phyloP scores from a whole-genome alignment of 768 basidiomycete species.

The Naganishia vishniacii region DNA sequence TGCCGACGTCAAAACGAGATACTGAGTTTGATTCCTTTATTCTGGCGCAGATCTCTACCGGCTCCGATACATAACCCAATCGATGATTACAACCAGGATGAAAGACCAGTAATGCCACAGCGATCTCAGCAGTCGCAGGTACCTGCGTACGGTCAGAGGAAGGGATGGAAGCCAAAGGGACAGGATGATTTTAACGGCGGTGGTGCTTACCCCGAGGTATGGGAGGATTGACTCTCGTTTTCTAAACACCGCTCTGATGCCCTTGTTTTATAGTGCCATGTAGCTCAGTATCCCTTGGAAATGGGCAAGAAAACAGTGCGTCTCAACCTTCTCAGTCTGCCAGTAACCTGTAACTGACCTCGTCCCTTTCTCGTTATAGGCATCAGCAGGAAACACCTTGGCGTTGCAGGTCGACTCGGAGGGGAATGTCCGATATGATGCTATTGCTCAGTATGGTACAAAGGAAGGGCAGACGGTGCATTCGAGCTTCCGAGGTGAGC shows the following conservation, averaged over 20 bases:
- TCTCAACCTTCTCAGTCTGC: background rate
- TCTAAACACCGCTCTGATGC: background rate
- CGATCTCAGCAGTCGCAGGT: constrained; percentile 18
- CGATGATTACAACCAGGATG: constrained; percentile 30
- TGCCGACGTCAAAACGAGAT: background rate
- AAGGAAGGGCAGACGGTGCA: constrained; percentile 78
- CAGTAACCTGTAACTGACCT: no score
- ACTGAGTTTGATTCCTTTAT: background rate
- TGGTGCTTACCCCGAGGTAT: constrained; percentile 46
- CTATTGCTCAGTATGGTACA: constrained; percentile 92
- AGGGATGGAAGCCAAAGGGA: constrained; percentile 77
- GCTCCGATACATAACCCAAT: constrained; percentile 40
- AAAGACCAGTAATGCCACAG: constrained; percentile 1
- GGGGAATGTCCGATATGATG: constrained; percentile 94
- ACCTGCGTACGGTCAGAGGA: constrained; percentile 66
- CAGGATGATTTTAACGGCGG: constrained; percentile 71
- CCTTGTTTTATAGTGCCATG: constrained; percentile 67
- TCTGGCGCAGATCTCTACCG: constrained; percentile 39
- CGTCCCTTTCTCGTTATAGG: constrained; percentile 51
- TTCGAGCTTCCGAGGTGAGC: constrained; percentile 75
- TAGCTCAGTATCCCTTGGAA: constrained; percentile 93
- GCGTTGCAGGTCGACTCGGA: constrained; percentile 94
- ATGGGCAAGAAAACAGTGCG: constrained; percentile 91
- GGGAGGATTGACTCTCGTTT: constrained; percentile 5
- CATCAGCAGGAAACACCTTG: constrained; percentile 85